Percentiles rank a stretch among this genome's conserved stretches.
Conservation (phyloP, 1,284 basidiomycete genomes). For the Inonotus obliquus region DNA sequence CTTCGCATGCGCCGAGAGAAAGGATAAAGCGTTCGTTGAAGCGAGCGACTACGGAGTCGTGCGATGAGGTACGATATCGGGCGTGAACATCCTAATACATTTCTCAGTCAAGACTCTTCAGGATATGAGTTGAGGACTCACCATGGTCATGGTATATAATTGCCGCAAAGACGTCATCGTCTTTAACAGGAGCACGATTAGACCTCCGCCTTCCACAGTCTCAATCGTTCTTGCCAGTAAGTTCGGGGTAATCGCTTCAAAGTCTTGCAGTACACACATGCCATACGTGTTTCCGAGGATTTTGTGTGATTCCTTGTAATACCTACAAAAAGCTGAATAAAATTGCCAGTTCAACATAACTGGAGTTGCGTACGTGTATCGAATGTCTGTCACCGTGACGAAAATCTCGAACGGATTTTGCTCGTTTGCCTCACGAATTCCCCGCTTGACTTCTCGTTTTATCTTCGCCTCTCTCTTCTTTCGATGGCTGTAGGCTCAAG, state of each 20-base stretch:
- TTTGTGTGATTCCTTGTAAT: slow-evolving; percentile 94
- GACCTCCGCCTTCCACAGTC: slow-evolving; percentile 96
- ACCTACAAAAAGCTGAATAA: slow-evolving; percentile 34
- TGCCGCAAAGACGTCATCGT: slow-evolving; percentile 94
- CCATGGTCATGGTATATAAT: slow-evolving; percentile 96
- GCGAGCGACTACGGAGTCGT: slow-evolving; percentile 85
- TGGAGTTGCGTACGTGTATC: slow-evolving; percentile 72
- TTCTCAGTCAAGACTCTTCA: neutral
- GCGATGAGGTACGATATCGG: slow-evolving; percentile 88
- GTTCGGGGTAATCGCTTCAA: slow-evolving; percentile 98
- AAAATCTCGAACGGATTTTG: slow-evolving; percentile 98
- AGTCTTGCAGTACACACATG: slow-evolving; percentile 97
- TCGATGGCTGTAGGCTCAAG: slow-evolving; percentile 61
- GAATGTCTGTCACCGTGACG: slow-evolving; percentile 97
- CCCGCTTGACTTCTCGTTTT: slow-evolving; percentile 91
- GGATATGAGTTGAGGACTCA: slow-evolving; percentile 33
- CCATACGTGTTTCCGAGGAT: slow-evolving; percentile 97
- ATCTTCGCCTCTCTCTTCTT: slow-evolving; percentile 97
- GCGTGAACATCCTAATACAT: slow-evolving; percentile 81
- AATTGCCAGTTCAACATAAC: neutral
- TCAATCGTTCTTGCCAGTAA: slow-evolving; percentile 95
- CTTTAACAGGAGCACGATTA: slow-evolving; percentile 89
- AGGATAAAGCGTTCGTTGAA: slow-evolving; percentile 99
- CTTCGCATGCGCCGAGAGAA: slow-evolving; percentile 84
- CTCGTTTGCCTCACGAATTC: slow-evolving; percentile 90